Base-by-base conservation (phyloP, 2,329 filamentous ascomycete genomes). In the Exserohilum turcica region DNA sequence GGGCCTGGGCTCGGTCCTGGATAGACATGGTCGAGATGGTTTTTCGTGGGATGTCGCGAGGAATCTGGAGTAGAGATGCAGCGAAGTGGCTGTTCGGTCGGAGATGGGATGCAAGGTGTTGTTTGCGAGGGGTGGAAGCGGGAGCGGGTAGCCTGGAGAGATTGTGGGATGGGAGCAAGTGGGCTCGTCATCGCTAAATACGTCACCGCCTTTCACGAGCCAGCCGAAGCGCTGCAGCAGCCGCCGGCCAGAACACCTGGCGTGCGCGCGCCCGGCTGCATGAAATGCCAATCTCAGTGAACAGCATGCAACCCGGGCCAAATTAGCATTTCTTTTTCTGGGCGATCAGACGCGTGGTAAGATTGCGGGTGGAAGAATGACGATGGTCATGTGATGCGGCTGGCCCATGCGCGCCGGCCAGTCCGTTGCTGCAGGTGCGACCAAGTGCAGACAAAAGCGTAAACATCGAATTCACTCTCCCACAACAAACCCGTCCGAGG, bases 1-100 rank as follows among this genome's bases (percentile, higher is more conserved):
- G 88, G 70, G 88, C 82, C 77, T 91, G 88, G 64, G 88, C 85
- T 77, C 86, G 87, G 70, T 91, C 89, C 78, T 91, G 89, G 67
- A 87, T 82, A 76, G 87, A 87, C 88, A 91, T 91, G 67, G 70
- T 84, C 67, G 61, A 61, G 62, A 24, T 24, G 21, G 59, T 44
- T 40, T 47, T 49, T 31, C 43, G n/a, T n/a, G n/a, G 51, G 28
- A 38, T 47, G 46, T 44, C 43, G 57, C 28, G 35, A 10, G 15
- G 15, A 19, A 42, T 42, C 18, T 29, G 13, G 38, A 33, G 27
- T 32, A 40, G 48, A 35, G 46, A 24, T 44, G 47, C 44, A 56
- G 48, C 31, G 47, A 33, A 44, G 38, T 31, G 49, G 48, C 49
- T 47, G 35, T 37, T 53, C 43, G 38, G 50, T 31, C 33, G 42